Percentiles rank a stretch among this genome's conserved stretches.
phyloP scores from a whole-genome alignment of 1,284 basidiomycete species.

The Ganoderma resinaceum region DNA sequence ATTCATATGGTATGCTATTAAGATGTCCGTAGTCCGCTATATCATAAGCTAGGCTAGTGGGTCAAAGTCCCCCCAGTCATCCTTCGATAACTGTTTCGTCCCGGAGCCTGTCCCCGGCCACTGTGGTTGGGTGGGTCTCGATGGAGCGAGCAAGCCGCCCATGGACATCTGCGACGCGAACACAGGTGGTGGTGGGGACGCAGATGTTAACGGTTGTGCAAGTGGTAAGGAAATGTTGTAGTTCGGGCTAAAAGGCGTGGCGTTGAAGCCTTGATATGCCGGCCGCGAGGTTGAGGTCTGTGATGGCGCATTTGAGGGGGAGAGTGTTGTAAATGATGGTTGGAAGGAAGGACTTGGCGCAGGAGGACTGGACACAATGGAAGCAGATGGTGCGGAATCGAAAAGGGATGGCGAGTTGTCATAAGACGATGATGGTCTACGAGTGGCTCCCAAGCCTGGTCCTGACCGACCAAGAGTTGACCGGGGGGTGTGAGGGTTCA shows the following conservation, averaged over 20 bases:
- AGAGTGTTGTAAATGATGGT: slow-evolving; percentile 26
- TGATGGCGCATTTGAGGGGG: slow-evolving; percentile 17
- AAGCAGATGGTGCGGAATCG: slow-evolving; percentile 30
- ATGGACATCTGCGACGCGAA: slow-evolving; percentile 51
- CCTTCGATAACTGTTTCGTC: slow-evolving; percentile 59
- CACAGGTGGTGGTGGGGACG: slow-evolving; percentile 44
- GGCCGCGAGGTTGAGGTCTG: neutral
- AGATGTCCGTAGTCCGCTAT: slow-evolving; percentile 14
- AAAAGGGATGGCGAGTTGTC: slow-evolving; percentile 42
- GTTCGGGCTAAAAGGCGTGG: slow-evolving; percentile 30
- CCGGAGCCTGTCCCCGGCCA: slow-evolving; percentile 43
- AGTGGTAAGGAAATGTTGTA: slow-evolving; percentile 40
- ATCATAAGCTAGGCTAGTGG: slow-evolving; percentile 55
- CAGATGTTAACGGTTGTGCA: slow-evolving; percentile 34
- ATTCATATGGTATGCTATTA: slow-evolving; percentile 32
- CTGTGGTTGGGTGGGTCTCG: slow-evolving; percentile 58
- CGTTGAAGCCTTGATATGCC: slow-evolving; percentile 1
- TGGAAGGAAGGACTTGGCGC: slow-evolving; percentile 24
- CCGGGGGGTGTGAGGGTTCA: slow-evolving; percentile 28
- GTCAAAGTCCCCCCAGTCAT: slow-evolving; percentile 84
- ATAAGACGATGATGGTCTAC: slow-evolving; percentile 45
- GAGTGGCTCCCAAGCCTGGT: slow-evolving; percentile 48
- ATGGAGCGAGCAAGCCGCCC: slow-evolving; percentile 63
- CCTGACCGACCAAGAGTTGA: slow-evolving; percentile 40
- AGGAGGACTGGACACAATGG: slow-evolving; percentile 20